These are phyloP conservation scores for Kitagawia praeruptora DNA, from an alignment of 129 eudicot genomes.

Conservation along the genomic window DNA sequence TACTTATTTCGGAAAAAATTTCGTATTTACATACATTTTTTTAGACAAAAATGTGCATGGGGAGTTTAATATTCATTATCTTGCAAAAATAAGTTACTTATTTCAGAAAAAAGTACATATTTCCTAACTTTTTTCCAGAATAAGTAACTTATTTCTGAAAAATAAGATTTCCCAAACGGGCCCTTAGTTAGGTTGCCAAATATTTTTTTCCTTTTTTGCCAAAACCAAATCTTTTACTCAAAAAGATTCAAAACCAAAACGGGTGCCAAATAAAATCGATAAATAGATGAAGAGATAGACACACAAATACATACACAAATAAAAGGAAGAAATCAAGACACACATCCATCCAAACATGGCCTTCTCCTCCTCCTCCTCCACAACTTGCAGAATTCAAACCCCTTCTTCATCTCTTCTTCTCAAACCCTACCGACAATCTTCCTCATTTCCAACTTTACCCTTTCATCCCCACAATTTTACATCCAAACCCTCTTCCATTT, in stretches of 20 bases:
- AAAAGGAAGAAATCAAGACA: neutral
- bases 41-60: too few species aligned
- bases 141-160: too few species aligned
- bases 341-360: constrained; percentile 28
- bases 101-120: too few species aligned
- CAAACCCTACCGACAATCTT: constrained; percentile 22
- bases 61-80: too few species aligned
- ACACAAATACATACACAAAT: neutral
- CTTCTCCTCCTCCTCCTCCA: constrained; percentile 21
- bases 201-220: too few species aligned
- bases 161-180: too few species aligned
- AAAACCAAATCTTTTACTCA: too few species aligned
- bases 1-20: too few species aligned
- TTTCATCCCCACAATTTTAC: constrained; percentile 18
- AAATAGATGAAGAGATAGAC: neutral
- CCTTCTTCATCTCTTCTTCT: constrained; percentile 3
- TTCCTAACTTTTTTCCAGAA: too few species aligned
- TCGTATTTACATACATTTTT: too few species aligned
- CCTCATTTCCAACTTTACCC: constrained; percentile 11
- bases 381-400: constrained; percentile 12
- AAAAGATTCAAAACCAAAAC: neutral
- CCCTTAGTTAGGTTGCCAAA: too few species aligned
- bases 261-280: neutral
- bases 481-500: constrained; percentile 20
- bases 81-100: too few species aligned